These are phyloP conservation scores for Pleomassaria siparia DNA, from an alignment of 2,329 filamentous ascomycete genomes.

Conservation along the genomic window DNA sequence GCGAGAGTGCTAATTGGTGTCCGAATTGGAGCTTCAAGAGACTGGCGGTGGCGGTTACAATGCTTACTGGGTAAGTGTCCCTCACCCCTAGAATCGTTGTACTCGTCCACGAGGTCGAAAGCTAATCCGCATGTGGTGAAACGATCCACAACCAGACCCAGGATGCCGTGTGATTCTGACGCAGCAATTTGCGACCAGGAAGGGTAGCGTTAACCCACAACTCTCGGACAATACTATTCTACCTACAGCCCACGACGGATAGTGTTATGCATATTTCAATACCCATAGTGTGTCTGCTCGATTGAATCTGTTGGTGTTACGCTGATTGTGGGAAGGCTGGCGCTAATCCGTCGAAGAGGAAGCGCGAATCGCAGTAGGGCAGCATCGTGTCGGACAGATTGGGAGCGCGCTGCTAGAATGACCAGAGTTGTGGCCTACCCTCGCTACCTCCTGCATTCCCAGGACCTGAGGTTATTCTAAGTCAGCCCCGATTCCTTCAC, in stretches of 20 bases:
- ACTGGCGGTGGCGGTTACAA: slow-evolving; percentile 4
- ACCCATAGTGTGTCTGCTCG: slow-evolving; percentile 6
- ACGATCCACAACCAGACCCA: slow-evolving; percentile 1
- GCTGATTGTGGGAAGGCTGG: slow-evolving; percentile 4
- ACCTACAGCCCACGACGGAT: slow-evolving; percentile 3
- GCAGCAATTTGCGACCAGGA: slow-evolving; percentile 1
- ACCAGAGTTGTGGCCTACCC: background rate
- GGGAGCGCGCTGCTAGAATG: background rate
- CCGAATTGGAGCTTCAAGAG: background rate
- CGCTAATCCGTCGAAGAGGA: slow-evolving; percentile 4
- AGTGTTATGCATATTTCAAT: slow-evolving; percentile 7
- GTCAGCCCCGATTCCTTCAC: background rate
- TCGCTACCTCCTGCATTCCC: background rate
- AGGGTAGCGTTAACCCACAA: background rate
- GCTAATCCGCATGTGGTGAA: slow-evolving; percentile 1
- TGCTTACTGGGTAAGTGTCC: slow-evolving; percentile 5
- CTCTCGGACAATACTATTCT: slow-evolving; percentile 4
- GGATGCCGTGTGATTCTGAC: slow-evolving; percentile 3
- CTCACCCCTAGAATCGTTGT: background rate
- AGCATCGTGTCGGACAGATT: slow-evolving; percentile 1
- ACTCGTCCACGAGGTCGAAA: background rate
- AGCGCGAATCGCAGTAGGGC: slow-evolving; percentile 3
- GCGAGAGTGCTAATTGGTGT: background rate
- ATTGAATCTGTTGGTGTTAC: slow-evolving; percentile 2
- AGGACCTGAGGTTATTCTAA: slow-evolving; percentile 2